Conservation (phyloP, 148 eudicot species). For the Nepenthes gracilis region DNA sequence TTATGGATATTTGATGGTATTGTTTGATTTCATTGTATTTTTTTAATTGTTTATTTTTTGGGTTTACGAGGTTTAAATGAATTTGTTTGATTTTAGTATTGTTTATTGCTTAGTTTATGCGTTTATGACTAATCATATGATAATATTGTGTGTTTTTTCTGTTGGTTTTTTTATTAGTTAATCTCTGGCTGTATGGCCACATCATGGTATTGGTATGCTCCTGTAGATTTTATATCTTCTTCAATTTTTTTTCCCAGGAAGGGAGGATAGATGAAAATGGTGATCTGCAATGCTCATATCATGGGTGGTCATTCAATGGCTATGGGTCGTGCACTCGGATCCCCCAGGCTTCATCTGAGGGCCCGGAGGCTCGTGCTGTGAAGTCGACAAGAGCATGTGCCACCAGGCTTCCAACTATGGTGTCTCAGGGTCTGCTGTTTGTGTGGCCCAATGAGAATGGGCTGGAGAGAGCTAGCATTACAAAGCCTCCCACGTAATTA, state of each 20-base stretch:
- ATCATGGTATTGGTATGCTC: too few relatives aligned
- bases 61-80: too few relatives aligned
- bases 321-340: slow-evolving; percentile 78
- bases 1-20: background rate
- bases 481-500: slow-evolving; percentile 64
- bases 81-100: too few relatives aligned
- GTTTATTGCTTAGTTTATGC: too few relatives aligned
- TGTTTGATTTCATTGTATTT: background rate
- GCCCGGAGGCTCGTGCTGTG: slow-evolving; percentile 82
- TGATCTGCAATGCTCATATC: slow-evolving; percentile 92
- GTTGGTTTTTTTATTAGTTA: background rate
- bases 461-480: slow-evolving; percentile 67
- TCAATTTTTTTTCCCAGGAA: slow-evolving; percentile 35
- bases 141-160: too few relatives aligned
- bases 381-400: slow-evolving; percentile 81
- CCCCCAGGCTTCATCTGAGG: slow-evolving; percentile 74
- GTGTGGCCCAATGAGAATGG: slow-evolving; percentile 99
- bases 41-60: background rate
- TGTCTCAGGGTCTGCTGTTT: slow-evolving; percentile 93
- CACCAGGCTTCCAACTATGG: slow-evolving; percentile 74
- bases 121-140: background rate
- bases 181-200: background rate
- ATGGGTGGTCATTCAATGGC: slow-evolving; percentile 92
- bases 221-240: background rate
- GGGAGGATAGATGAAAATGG: slow-evolving; percentile 97